phyloP scores from a whole-genome alignment of 495 filamentous ascomycete genomes.

The Echria macrotheca region DNA sequence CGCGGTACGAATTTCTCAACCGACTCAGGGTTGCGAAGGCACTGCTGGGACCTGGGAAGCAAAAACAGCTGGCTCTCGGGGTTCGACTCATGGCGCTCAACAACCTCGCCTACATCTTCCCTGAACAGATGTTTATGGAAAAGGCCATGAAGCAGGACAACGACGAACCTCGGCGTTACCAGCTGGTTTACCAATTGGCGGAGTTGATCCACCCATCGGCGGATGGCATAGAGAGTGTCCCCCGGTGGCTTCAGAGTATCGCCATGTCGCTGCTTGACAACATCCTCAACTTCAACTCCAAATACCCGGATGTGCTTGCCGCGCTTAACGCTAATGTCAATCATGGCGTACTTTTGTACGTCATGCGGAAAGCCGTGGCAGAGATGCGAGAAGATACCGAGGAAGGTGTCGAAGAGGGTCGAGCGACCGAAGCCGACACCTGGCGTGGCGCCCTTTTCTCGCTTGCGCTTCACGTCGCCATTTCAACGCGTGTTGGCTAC shows the following conservation, averaged over 20 bases:
- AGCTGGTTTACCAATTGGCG: constrained; percentile 85
- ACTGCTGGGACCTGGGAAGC: constrained; percentile 56
- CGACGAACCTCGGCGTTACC: constrained; percentile 84
- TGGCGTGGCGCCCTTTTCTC: constrained; percentile 87
- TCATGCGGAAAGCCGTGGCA: constrained; percentile 82
- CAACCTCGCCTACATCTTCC: constrained; percentile 85
- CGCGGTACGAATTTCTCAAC: constrained; percentile 81
- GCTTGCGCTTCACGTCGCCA: constrained; percentile 69
- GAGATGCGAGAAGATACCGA: constrained; percentile 60
- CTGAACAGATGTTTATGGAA: constrained; percentile 71
- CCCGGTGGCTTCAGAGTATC: constrained; percentile 73
- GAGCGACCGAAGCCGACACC: constrained; percentile 60
- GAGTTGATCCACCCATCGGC: constrained; percentile 77
- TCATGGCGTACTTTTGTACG: constrained; percentile 92
- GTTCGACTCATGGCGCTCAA: constrained; percentile 82
- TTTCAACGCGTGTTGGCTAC: constrained; percentile 62
- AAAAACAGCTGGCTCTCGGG: constrained; percentile 69
- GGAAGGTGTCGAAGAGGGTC: constrained; percentile 50
- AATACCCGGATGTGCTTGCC: constrained; percentile 72
- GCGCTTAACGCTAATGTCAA: constrained; percentile 90
- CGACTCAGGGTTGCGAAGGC: constrained; percentile 76
- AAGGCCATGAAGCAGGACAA: constrained; percentile 82
- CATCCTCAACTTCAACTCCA: constrained; percentile 69
- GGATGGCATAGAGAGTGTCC: constrained; percentile 60
- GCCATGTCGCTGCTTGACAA: constrained; percentile 77